Evolutionary conservation across 768 basidiomycete genomes (phyloP).

Genomic region (Lyophyllum atratum): DNA sequence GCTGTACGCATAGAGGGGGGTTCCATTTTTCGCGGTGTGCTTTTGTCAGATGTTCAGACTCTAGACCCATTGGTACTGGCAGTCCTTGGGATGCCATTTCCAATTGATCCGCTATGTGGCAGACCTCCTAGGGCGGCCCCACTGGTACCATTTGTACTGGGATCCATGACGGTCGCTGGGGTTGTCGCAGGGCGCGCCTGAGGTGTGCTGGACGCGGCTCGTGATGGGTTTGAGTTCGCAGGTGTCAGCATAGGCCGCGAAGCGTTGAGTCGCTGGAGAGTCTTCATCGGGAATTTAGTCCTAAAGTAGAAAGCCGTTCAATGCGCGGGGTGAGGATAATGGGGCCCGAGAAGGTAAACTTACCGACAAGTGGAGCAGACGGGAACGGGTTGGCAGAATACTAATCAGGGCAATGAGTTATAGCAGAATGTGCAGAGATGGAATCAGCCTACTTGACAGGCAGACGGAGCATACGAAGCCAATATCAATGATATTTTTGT

Average conservation of each 20-base stretch:
- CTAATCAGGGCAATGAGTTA: constrained; percentile 39
- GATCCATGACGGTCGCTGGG: background rate
- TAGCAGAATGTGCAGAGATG: background rate
- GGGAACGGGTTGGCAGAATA: constrained; percentile 92
- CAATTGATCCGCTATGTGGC: constrained; percentile 20
- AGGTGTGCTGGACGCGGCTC: constrained; percentile 34
- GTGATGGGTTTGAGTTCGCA: constrained; percentile 24
- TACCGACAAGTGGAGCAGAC: constrained; percentile 94
- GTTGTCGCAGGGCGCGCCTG: constrained; percentile 27
- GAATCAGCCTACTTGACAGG: constrained; percentile 75
- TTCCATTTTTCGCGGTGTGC: background rate
- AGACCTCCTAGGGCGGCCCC: constrained; percentile 4
- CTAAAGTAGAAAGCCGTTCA: constrained; percentile 37
- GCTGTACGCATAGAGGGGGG: background rate
- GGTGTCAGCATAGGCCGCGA: constrained; percentile 38
- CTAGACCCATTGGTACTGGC: constrained; percentile 16
- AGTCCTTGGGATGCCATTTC: constrained; percentile 11
- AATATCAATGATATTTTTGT: constrained; percentile 94
- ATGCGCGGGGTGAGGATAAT: background rate
- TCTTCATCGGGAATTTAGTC: constrained; percentile 95
- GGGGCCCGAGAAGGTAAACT: constrained; percentile 27
- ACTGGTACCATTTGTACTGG: constrained; percentile 20
- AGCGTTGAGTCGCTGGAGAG: constrained; percentile 78
- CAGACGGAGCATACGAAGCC: constrained; percentile 99
- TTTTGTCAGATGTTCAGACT: background rate